A percentile compares a stretch with the other conserved stretches of the same genome.
Evolutionary conservation across 78 protist species (phyloP).

Genomic region (Speleostelium caveatum): DNA sequence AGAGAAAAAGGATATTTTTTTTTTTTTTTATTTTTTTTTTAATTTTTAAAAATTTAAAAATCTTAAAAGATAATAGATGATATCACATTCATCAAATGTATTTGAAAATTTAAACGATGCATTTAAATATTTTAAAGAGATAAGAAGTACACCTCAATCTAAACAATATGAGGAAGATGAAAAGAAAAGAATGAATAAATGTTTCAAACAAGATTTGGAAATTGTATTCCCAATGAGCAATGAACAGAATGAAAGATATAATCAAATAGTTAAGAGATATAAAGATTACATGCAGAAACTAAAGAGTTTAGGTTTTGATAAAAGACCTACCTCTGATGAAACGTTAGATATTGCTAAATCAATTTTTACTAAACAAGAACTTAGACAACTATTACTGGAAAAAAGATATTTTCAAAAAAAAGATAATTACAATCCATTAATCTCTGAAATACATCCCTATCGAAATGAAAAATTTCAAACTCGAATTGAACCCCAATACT

Average conservation of each 20-base stretch:
- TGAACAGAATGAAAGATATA: not conserved
- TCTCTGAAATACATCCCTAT: no score
- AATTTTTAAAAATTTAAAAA: no score
- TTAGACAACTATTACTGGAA: not conserved
- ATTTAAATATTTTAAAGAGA: no score
- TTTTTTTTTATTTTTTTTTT: no score
- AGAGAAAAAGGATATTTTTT: no score
- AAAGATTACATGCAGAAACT: not conserved
- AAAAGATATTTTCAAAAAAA: not conserved
- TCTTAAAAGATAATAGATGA: no score
- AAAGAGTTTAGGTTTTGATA: not conserved
- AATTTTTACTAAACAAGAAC: not conserved
- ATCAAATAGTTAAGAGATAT: not conserved
- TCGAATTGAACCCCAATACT: no score
- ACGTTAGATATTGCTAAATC: not conserved
- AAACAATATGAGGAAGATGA: no score
- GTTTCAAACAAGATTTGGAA: constrained; percentile 9
- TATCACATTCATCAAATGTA: no score
- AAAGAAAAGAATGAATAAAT: not conserved
- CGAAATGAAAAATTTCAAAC: no score
- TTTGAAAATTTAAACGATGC: no score
- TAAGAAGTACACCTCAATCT: no score
- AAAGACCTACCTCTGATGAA: not conserved
- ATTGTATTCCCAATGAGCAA: not conserved
- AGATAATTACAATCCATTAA: not conserved